A percentile compares a stretch with the other conserved stretches of the same genome.
Conservation (phyloP, 495 filamentous ascomycete species). For the Lichina pygmaea region DNA sequence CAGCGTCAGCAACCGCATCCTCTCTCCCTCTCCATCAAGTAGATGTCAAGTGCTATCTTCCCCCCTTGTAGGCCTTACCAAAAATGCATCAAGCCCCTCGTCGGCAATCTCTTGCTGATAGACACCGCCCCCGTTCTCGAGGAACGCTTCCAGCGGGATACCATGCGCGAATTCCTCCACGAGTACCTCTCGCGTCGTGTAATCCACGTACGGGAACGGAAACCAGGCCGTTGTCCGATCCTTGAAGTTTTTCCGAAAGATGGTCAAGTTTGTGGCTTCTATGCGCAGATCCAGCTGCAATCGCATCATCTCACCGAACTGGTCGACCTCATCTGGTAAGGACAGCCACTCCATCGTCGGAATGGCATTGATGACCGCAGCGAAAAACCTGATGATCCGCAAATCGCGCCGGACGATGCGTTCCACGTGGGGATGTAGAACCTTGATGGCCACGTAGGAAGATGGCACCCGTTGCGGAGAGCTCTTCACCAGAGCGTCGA, state of each 20-base stretch:
- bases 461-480: constrained; percentile 68
- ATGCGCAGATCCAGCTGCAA: constrained; percentile 88
- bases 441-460: constrained; percentile 85
- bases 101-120: constrained; percentile 88
- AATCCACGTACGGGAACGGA: constrained; percentile 75
- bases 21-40: too few species aligned
- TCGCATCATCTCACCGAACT: constrained; percentile 98
- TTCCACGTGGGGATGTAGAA: constrained; percentile 80
- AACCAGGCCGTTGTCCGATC: constrained; percentile 82
- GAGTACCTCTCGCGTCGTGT: constrained; percentile 72
- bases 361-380: constrained; percentile 54
- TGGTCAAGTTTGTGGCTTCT: constrained; percentile 66
- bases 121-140: constrained; percentile 71
- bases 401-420: constrained; percentile 69
- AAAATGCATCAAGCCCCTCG: constrained; percentile 90
- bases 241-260: constrained; percentile 79
- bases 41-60: not conserved
- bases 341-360: constrained; percentile 97
- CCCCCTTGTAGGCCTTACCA: constrained; percentile 12
- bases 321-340: constrained; percentile 73
- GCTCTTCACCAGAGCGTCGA: constrained; percentile 65
- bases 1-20: too few species aligned
- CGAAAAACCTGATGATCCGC: constrained; percentile 85
- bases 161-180: constrained; percentile 93
- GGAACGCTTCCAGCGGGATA: constrained; percentile 69